Percentiles rank a stretch among this genome's conserved stretches.
Conservation (phyloP, 129 eudicot genomes). For the Rutidosis leptorrhynchoides region DNA sequence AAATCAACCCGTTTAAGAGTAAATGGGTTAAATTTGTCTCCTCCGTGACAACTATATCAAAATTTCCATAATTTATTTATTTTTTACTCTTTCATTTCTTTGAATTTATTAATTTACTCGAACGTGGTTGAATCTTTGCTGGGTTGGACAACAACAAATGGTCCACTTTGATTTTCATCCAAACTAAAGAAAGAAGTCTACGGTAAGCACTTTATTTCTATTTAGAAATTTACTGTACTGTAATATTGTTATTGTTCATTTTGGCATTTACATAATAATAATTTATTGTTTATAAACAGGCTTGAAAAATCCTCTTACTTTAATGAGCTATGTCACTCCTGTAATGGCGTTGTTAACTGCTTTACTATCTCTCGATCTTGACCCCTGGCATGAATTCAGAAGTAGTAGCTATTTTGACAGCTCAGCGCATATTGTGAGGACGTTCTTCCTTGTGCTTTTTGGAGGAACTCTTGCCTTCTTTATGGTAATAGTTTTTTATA, state of each 20-base stretch:
- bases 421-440: constrained; percentile 59
- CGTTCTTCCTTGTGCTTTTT: constrained; percentile 79
- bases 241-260: neutral
- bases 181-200: constrained; percentile 71
- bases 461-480: constrained; percentile 96
- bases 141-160: constrained; percentile 36
- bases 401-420: constrained; percentile 72
- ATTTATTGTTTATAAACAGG: constrained; percentile 44
- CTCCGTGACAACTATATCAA: neutral
- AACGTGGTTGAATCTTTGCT: constrained; percentile 25
- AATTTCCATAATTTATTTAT: neutral
- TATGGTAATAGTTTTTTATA: constrained; percentile 63
- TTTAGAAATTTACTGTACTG: neutral
- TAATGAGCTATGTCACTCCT: constrained; percentile 98
- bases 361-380: constrained; percentile 62
- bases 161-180: constrained; percentile 33
- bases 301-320: constrained; percentile 85
- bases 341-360: constrained; percentile 86
- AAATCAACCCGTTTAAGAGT: neutral
- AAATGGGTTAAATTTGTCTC: neutral
- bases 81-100: constrained; percentile 1
- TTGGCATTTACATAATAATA: neutral
- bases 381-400: constrained; percentile 81
- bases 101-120: constrained; percentile 11
- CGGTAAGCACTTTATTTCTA: constrained; percentile 58